Evolutionary conservation across 331 rosid species (phyloP).

Genomic region (Cydonia oblonga): DNA sequence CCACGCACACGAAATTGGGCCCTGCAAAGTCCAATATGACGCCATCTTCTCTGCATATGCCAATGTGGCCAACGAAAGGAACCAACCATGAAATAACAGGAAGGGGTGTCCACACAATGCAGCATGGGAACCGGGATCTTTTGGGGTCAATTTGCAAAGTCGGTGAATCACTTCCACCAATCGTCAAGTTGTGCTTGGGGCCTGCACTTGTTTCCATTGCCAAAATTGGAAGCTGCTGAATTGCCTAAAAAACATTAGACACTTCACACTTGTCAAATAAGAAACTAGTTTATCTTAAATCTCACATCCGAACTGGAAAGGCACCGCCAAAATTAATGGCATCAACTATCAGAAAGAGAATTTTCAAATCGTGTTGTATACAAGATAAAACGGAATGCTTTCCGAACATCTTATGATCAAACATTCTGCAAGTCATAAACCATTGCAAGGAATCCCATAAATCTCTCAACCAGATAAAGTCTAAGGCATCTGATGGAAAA

Average conservation of each 20-base stretch:
- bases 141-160: slow-evolving; percentile 61
- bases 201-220: slow-evolving; percentile 54
- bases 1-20: slow-evolving; percentile 83
- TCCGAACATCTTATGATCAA: neutral
- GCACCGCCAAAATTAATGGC: neutral
- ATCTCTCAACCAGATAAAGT: neutral
- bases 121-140: slow-evolving; percentile 75
- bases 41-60: slow-evolving; percentile 95
- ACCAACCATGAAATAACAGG: slow-evolving; percentile 87
- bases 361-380: neutral
- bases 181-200: slow-evolving; percentile 35
- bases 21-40: slow-evolving; percentile 96
- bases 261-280: neutral
- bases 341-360: neutral
- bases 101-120: slow-evolving; percentile 96
- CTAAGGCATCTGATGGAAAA: neutral
- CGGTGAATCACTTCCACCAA: slow-evolving; percentile 31
- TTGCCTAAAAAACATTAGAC: slow-evolving; percentile 10
- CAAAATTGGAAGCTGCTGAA: slow-evolving; percentile 13
- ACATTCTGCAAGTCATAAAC: neutral
- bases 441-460: neutral
- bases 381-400: neutral
- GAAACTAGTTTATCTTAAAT: neutral
- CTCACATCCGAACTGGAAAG: neutral
- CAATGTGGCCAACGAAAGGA: slow-evolving; percentile 91